phyloP scores from a whole-genome alignment of 768 basidiomycete species.

The Termitomyces sp. region DNA sequence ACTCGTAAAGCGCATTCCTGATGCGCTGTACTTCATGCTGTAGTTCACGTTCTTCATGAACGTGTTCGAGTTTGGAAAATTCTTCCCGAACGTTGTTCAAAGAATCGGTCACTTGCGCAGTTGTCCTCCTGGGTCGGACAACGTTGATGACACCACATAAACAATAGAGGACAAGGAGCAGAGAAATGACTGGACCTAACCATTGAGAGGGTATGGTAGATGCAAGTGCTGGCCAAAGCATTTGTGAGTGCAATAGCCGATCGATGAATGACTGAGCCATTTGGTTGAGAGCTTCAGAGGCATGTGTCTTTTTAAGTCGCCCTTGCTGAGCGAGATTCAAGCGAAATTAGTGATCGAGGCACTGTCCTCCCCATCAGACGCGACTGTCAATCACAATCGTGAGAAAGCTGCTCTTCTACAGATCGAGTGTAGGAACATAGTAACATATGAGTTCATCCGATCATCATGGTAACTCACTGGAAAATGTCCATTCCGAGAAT shows the following conservation, averaged over 20 bases:
- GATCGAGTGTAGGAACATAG: too few relatives aligned
- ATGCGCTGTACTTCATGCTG: not conserved
- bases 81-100: not conserved
- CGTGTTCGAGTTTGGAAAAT: not conserved
- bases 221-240: not conserved
- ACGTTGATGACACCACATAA: not conserved
- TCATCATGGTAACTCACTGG: too few relatives aligned
- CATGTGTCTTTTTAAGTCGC: too few relatives aligned
- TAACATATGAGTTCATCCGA: too few relatives aligned
- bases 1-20: not conserved
- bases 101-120: not conserved
- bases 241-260: not conserved
- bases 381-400: too few relatives aligned
- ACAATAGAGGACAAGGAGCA: not conserved
- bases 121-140: not conserved
- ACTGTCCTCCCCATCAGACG: too few relatives aligned
- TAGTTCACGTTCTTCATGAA: not conserved
- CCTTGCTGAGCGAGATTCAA: too few relatives aligned
- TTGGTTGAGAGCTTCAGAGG: not conserved
- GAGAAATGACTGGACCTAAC: not conserved
- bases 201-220: not conserved
- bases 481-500: too few relatives aligned
- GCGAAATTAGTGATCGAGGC: too few relatives aligned
- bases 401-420: too few relatives aligned
- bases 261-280: not conserved